Base-by-base conservation (phyloP, 768 basidiomycete genomes). In the Cystoderma amianthinum region DNA sequence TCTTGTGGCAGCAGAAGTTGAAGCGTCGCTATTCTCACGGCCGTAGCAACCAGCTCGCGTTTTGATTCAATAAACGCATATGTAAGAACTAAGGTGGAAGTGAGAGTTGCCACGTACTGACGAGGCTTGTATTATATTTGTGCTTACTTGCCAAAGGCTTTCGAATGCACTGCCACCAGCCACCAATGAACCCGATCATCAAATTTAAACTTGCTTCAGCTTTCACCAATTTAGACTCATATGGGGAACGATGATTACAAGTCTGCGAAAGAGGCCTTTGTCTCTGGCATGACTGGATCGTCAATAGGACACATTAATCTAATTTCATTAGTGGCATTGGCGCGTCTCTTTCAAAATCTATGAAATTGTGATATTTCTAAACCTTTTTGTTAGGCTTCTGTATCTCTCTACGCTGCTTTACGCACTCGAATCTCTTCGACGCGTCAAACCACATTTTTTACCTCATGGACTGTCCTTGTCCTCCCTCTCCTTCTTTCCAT, bases 401-500 rank as follows among this genome's bases (percentile, higher is more conserved):
- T 93, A 36, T 65, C 75, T 0, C 64, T 95, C 0, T 80, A 92
- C 56, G 79, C 78, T 2, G 68, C 76, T 2, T 46, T 83, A 12
- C 63, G 62, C 21, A 74, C 77, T 2, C 76, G 78, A 15, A 53
- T 75, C 2, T 57, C 71, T 3, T 39, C 62, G 3, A 57, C 63
- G 15, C 62, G 54, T 15, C 42, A 54, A 6, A 56, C 70, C 21
- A 57, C 63, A 15, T 68, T 76, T 42, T 33, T 63, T 10, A 39
- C 66, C 23, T 81, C 90, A 57, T 89, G 78, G 69, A 25, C 68
- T 5, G 57, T 86, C 7, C 73, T 94, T 10, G 74, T 82, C 5
- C 40, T 87, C 0, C 95, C 95, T 0, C 66, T 94, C n/a, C 67
- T 93, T 2, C 67, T 94, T 6, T 83, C 80, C 2, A 77, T 96